Percentiles rank a stretch among this genome's conserved stretches.
These are phyloP conservation scores for Desmodesmus armatus DNA, from an alignment of 139 green algal species.

Conservation along the genomic window DNA sequence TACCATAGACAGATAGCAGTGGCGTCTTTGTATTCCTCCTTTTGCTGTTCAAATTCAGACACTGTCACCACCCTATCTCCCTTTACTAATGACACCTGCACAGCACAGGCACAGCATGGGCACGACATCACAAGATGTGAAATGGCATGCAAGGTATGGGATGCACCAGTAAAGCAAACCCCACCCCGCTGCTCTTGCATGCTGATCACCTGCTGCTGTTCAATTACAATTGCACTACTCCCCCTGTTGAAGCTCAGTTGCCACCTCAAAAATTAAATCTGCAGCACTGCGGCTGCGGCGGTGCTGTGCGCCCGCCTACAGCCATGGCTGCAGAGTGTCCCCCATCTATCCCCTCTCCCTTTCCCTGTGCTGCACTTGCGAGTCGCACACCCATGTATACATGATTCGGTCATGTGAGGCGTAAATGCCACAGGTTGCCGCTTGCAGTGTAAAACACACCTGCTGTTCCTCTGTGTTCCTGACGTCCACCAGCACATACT, in stretches of 20 bases:
- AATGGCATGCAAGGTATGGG: neutral
- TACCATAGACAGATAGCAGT: conserved; percentile 29
- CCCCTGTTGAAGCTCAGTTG: neutral
- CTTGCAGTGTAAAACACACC: neutral
- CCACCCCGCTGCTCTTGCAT: neutral
- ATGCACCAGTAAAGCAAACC: no score
- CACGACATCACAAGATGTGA: neutral
- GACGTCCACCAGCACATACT: conserved; percentile 25
- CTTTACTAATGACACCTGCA: conserved; percentile 30
- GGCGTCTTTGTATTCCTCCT: neutral
- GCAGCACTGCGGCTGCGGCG: neutral
- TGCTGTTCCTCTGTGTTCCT: conserved; percentile 27
- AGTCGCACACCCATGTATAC: neutral
- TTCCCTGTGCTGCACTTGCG: neutral
- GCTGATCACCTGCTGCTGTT: neutral
- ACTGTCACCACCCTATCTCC: neutral
- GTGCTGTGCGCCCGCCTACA: neutral
- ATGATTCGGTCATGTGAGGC: neutral
- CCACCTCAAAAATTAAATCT: neutral
- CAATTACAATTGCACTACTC: neutral
- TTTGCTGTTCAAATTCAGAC: conserved; percentile 1
- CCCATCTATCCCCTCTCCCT: no score
- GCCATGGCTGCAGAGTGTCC: neutral
- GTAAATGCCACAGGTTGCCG: neutral
- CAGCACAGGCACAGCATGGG: neutral